Base-by-base conservation (phyloP, 2,329 filamentous ascomycete species). In the Alternaria gansuensis region DNA sequence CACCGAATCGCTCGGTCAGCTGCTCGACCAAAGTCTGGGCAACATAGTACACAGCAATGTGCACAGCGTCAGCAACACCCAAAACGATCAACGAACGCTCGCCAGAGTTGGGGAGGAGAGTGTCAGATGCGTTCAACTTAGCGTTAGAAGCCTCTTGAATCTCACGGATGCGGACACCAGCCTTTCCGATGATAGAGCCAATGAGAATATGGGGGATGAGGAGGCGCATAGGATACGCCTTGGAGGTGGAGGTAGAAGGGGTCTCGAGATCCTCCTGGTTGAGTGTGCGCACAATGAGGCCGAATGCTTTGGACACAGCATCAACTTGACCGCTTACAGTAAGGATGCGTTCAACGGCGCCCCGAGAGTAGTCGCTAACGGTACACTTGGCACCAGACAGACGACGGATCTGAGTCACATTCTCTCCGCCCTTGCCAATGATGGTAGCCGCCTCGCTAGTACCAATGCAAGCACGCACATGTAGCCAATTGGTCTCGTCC, bases 21-120 rank as follows among this genome's bases (percentile, higher is more conserved):
- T 99, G 95, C 83, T 99, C 95, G 46, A 96, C 90, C 26, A 99
- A 86, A n/a, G 95, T 99, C 79, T 94, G 96, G 55, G 93, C 94
- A 64, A 99, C 93, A 75, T 99, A 99, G 83, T 98, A 99, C 36
- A 95, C 97, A 48, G 95, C 95, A 78, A 99, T 99, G 81, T 99
- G 95, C 48, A 99, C 94, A 58, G 95, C 94, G 82, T 99, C 95
- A 53, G 95, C 95, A 58, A 99, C 95, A 77, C 95, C 95, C 80
- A 98, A 92, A 29, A 99, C 93, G 51, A 99, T 94, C 48, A 99
- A 87, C n/a, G 95, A 98, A 46, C 95, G 91, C 81, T 99, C 95
- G 59, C 93, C 96, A 17, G 95, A 99, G 61, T 97, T 86, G 48
- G 95, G 95, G 55, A 99, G 86, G 76, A 93, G 96, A 5, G 93